These are phyloP conservation scores for Cokeromyces recurvatus DNA, from an alignment of 371 early-diverging fungal genomes.

Conservation along the genomic window DNA sequence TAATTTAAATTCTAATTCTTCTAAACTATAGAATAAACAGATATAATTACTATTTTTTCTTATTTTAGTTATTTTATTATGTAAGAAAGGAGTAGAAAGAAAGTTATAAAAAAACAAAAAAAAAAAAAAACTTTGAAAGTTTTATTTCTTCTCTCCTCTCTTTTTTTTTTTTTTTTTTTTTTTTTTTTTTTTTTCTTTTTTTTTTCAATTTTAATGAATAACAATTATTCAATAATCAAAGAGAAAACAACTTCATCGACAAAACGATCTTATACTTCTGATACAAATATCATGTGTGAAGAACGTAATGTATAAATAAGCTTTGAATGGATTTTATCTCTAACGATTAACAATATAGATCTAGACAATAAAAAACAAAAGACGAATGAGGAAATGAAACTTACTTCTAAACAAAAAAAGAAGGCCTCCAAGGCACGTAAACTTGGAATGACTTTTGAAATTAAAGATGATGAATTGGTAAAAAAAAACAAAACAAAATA, in stretches of 20 bases:
- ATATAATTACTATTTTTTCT: background rate
- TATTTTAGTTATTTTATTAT: too few species aligned
- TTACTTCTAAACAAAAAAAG: constrained; percentile 17
- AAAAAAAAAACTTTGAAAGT: too few species aligned
- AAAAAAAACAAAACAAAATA: background rate
- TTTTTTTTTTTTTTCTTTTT: background rate
- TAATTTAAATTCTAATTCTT: background rate
- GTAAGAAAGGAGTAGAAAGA: too few species aligned
- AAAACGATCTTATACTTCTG: background rate
- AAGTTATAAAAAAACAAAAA: too few species aligned
- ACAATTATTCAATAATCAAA: background rate
- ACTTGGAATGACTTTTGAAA: constrained; percentile 9
- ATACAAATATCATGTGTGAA: background rate
- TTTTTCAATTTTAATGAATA: background rate
- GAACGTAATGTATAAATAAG: background rate
- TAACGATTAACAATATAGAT: background rate
- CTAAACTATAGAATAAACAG: constrained; percentile 6
- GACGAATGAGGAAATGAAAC: background rate
- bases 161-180: background rate
- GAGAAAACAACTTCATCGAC: background rate
- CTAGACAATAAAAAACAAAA: background rate
- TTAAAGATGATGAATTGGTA: constrained; percentile 13
- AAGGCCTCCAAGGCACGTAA: constrained; percentile 15
- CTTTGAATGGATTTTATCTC: background rate
- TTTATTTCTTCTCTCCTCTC: too few species aligned